Base-by-base conservation (phyloP, 2,329 filamentous ascomycete species). In the Penicillium sp. region DNA sequence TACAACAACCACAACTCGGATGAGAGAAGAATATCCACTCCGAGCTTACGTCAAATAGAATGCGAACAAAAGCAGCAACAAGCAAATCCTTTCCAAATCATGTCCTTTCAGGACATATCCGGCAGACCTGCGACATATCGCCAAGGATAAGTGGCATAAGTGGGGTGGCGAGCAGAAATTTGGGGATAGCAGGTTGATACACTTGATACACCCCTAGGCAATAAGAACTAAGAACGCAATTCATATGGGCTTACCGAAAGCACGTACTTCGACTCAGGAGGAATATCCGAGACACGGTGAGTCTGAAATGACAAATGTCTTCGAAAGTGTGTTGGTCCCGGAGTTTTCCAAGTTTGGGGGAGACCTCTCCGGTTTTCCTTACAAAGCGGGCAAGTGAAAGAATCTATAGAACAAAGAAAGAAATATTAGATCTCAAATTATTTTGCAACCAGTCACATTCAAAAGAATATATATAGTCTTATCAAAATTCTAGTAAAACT, bases 211-310 rank as follows among this genome's bases (percentile, higher is more conserved):
- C 44, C 48, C 44, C 24, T 32, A 34, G 49, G 38, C 37, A 45
- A 34, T n/a, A 39, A 40, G 21, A 40, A 8, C 26, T 31, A 15
- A 42, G 40, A 35, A 24, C 6, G 21, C 15, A 13, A 32, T 21
- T 17, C 24, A 19, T 32, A 28, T 41, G 24, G 42, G 68, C 66
- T 68, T 54, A 68, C 66, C 58, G 52, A 34, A 49, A 59, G 57
- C 50, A 59, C 10, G 44, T 24, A 62, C 52, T 41, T 49, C 59
- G 53, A 58, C 49, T 59, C 58, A 66, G 55, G 58, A n/a, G 33
- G 28, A 50, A 49, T 48, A 60, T 53, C 28, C 54, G 59, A 61
- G 57, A 61, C 66, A 68, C 65, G 57, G 49, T 65, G 64, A 50
- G 51, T 53, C 53, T 35, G 32, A 47, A 40, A 44, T 44, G 39